Percentiles rank a stretch among this genome's conserved stretches.
These are phyloP conservation scores for Lecanicillium sp. DNA, from an alignment of 2,329 filamentous ascomycete species.

Conservation along the genomic window DNA sequence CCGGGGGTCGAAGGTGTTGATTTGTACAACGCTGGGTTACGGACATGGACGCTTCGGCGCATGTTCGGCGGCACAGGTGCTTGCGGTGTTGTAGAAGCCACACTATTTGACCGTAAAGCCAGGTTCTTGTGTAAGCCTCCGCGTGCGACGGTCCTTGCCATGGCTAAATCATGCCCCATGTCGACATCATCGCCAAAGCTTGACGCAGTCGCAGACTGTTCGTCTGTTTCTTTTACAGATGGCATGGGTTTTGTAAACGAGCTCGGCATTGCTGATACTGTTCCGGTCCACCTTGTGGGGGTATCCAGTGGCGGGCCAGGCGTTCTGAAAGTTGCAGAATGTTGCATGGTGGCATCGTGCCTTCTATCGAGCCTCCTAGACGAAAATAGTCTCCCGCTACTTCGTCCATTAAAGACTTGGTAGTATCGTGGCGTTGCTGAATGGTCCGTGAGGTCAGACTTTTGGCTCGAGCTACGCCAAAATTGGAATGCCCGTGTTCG, in stretches of 20 bases:
- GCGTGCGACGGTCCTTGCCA: not conserved
- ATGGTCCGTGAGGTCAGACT: not conserved
- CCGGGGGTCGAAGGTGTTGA: not conserved
- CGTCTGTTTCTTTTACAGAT: constrained; percentile 26
- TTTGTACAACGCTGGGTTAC: not conserved
- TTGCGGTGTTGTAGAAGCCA: constrained; percentile 20
- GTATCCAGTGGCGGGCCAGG: constrained; percentile 29
- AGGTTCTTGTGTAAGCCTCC: not conserved
- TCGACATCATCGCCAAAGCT: constrained; percentile 19
- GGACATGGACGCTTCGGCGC: not conserved
- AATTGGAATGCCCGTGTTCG: constrained; percentile 25
- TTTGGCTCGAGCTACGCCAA: constrained; percentile 25
- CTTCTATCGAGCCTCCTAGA: not conserved
- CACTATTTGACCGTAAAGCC: constrained; percentile 1
- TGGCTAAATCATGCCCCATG: not conserved
- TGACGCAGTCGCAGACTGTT: constrained; percentile 18
- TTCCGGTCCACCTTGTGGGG: constrained; percentile 42
- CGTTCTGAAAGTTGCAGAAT: constrained; percentile 15
- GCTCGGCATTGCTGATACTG: constrained; percentile 31
- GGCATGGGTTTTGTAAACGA: constrained; percentile 25
- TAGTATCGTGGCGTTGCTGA: constrained; percentile 9
- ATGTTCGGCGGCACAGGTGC: constrained; percentile 18
- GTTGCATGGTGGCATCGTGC: not conserved
- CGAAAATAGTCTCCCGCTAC: constrained; percentile 20
- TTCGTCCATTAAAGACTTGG: constrained; percentile 17